Evolutionary conservation across 805 yeast genomes (phyloP).

Genomic region (Ogataea sp.): DNA sequence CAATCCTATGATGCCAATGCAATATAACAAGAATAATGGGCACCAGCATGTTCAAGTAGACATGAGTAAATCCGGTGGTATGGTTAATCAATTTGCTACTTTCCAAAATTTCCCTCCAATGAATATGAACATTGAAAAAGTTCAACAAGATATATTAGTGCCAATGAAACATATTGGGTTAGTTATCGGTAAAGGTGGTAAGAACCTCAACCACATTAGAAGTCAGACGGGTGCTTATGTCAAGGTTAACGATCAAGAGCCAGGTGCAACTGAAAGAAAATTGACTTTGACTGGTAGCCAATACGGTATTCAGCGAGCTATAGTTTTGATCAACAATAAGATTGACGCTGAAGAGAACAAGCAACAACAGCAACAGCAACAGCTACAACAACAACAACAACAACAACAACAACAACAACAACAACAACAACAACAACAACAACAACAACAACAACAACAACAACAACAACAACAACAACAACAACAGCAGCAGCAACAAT

Average conservation of each 20-base stretch:
- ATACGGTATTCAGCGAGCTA: constrained; percentile 64
- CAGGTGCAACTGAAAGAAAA: constrained; percentile 51
- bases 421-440: constrained; percentile 15
- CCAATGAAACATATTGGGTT: constrained; percentile 77
- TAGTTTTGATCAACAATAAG: constrained; percentile 61
- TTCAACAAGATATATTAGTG: constrained; percentile 63
- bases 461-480: background rate
- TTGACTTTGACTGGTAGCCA: constrained; percentile 62
- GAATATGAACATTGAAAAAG: constrained; percentile 23
- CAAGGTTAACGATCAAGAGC: constrained; percentile 52
- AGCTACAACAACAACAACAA: background rate
- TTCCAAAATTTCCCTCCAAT: background rate
- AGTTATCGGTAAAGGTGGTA: constrained; percentile 82
- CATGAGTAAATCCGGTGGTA: background rate
- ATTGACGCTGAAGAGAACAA: constrained; percentile 52
- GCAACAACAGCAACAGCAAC: constrained; percentile 10
- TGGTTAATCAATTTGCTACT: background rate
- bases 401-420: no score
- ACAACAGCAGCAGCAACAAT: background rate
- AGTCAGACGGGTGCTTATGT: constrained; percentile 70
- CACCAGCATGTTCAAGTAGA: constrained; percentile 1
- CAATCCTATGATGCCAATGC: constrained; percentile 18
- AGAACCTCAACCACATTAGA: constrained; percentile 70
- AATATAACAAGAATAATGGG: background rate
- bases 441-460: constrained; percentile 2